Evolutionary conservation across 78 protist genomes (phyloP), one percentile per base, ranked within the genome.

Genomic region (Dictyostelium brefeldianum): DNA sequence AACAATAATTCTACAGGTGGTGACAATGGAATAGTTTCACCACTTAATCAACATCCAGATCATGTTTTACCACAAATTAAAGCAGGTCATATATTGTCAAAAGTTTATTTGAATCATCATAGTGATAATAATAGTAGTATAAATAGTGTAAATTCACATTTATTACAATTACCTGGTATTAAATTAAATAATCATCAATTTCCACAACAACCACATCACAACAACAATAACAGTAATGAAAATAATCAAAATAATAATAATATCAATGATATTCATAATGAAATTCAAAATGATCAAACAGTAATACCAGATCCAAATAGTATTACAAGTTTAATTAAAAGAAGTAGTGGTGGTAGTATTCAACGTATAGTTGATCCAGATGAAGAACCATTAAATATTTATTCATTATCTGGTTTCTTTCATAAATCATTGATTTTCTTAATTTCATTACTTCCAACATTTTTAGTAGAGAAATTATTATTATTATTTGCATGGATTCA

Each of bases 401-500:
- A n/a, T 8, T 51, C 91, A 8, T 22, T 83, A 2, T 46, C 81
- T 25, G 91, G 81, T 7, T 18, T 83, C 54, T 43, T 83, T 51
- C 41, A 74, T 15, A 83, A 36, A 36, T 43, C 65, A 9, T 43
- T 83, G 5, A 43, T 83, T 6, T 53, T 83, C 46, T 29, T 83
- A 17, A 83, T 83, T 77, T 50, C 82, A 29, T 56, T 83, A 6
- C 27, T 83, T 20, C 91, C 91, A 50, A n/a, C 56, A 5, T 27
- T 56, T 25, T 20, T 73, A 1, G 56, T 83, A 22, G 91, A 83
- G 47, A 83, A 73, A 36, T 79, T 83, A 36, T 73, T 83, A 36
- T 70, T 79, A 17, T n/a, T 83, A 31, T 83, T 83, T 73, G 91
- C 91, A 43, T 83, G 91, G 91, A 6, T 73, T 29, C 91, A 83